These are phyloP conservation scores for Wickerhamomyces rabaulensis DNA, from an alignment of 805 yeast genomes.

Conservation along the genomic window DNA sequence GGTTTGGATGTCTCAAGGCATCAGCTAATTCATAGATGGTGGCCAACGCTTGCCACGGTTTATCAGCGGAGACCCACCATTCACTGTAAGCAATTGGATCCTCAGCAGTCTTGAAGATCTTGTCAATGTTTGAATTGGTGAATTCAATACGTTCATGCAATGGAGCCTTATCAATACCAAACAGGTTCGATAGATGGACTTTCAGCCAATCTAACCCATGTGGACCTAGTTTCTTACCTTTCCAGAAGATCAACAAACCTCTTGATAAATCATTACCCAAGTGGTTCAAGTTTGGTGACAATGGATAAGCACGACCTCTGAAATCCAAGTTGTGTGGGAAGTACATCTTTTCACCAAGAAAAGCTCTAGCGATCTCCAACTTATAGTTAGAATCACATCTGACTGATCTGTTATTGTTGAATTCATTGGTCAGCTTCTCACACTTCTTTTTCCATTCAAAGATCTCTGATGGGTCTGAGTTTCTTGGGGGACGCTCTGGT, in stretches of 20 bases:
- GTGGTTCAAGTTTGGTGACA: slow-evolving; percentile 77
- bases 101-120: slow-evolving; percentile 51
- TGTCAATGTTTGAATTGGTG: slow-evolving; percentile 51
- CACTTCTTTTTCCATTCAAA: slow-evolving; percentile 64
- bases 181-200: slow-evolving; percentile 67
- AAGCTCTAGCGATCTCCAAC: slow-evolving; percentile 91
- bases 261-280: slow-evolving; percentile 76
- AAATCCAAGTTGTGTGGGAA: slow-evolving; percentile 82
- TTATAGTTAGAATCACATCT: slow-evolving; percentile 94
- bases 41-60: slow-evolving; percentile 79
- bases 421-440: slow-evolving; percentile 51
- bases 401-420: slow-evolving; percentile 69
- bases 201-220: slow-evolving; percentile 69
- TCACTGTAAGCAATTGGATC: slow-evolving; percentile 53
- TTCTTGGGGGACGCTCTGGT: slow-evolving; percentile 54
- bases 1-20: slow-evolving; percentile 58
- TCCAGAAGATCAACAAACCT: slow-evolving; percentile 69
- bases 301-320: slow-evolving; percentile 80
- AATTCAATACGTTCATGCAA: slow-evolving; percentile 56
- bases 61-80: slow-evolving; percentile 73
- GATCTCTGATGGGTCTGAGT: slow-evolving; percentile 67
- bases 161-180: slow-evolving; percentile 71
- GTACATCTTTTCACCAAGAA: slow-evolving; percentile 69
- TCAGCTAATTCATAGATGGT: slow-evolving; percentile 61
- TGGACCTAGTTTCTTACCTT: slow-evolving; percentile 63